Base-by-base conservation (phyloP, 2,329 filamentous ascomycete genomes). In the Pleoardoris graminearum region DNA sequence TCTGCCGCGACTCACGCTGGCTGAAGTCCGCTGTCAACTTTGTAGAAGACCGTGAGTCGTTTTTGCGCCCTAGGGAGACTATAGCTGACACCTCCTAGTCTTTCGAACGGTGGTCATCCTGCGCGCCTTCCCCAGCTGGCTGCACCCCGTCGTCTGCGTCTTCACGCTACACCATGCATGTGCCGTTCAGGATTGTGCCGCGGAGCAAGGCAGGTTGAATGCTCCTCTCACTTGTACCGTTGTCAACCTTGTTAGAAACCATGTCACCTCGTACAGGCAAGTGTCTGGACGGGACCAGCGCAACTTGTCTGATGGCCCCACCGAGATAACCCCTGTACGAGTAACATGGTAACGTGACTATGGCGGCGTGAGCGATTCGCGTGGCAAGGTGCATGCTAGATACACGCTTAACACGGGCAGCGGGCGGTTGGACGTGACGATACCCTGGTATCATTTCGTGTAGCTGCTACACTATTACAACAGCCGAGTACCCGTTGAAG, bases 121-220 rank as follows among this genome's bases (percentile, higher is more conserved):
- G n/a, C n/a, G n/a, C 7, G 16, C 27, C 14, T 51, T 57, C 38
- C 54, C 54, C 4, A 3, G 7, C 3, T 57, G 51, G 51, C 23
- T 46, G 16, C 45, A 52, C 27, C 32, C 43, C n/a, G 7, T 51
- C 30, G 30, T 33, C 30, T 33, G 30, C 12, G 30, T 33, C 30
- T 33, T 33, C 30, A 14, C n/a, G 30, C 12, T n/a, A n/a, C n/a
- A n/a, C n/a, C n/a, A n/a, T 47, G 37, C 49, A 51, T 47, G 35
- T 47, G 21, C 49, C 49, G 41, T 47, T 51, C 25, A 46, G 43
- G 42, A 41, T 51, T 41, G 49, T 51, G 19, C 38, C 27, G 48
- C 25, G 38, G 30, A 30, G 27, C 29, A 44, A 44, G 38, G 19
- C 23, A 50, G 25, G 25, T 6, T 27, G 10, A 27, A 27, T 27